These are phyloP conservation scores for Penicillium samsonianum DNA, from an alignment of 495 filamentous ascomycete species.

Conservation along the genomic window DNA sequence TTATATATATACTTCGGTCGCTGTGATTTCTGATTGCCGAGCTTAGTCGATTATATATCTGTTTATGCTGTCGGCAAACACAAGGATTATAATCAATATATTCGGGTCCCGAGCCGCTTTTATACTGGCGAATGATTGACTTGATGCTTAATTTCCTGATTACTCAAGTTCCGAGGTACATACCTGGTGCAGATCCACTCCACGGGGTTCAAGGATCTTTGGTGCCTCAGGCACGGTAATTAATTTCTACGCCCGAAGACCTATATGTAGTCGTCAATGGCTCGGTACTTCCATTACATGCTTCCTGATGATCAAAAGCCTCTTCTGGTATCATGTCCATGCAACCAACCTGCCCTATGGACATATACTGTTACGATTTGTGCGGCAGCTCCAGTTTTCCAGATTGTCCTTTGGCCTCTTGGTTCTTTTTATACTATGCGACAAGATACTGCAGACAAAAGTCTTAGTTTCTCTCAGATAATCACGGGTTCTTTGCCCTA, in stretches of 20 bases:
- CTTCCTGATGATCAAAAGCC: not conserved
- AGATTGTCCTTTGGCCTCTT: not conserved
- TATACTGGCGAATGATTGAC: not conserved
- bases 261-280: not conserved
- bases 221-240: not conserved
- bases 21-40: not conserved
- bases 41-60: not conserved
- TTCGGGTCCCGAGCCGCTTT: not conserved
- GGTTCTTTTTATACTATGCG: not conserved
- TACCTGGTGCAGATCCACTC: not conserved
- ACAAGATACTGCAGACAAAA: not conserved
- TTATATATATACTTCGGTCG: slow-evolving; percentile 4
- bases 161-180: slow-evolving; percentile 16
- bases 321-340: not conserved
- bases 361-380: not conserved
- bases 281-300: not conserved
- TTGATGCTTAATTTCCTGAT: slow-evolving; percentile 14
- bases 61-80: not conserved
- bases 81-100: slow-evolving; percentile 5
- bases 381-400: not conserved
- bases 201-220: not conserved
- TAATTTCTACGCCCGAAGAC: not conserved
- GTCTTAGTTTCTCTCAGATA: not conserved
- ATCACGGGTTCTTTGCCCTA: not conserved
- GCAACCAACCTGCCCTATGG: not conserved